phyloP scores from a whole-genome alignment of 1,284 basidiomycete species.

The Porogramme epimiltina region DNA sequence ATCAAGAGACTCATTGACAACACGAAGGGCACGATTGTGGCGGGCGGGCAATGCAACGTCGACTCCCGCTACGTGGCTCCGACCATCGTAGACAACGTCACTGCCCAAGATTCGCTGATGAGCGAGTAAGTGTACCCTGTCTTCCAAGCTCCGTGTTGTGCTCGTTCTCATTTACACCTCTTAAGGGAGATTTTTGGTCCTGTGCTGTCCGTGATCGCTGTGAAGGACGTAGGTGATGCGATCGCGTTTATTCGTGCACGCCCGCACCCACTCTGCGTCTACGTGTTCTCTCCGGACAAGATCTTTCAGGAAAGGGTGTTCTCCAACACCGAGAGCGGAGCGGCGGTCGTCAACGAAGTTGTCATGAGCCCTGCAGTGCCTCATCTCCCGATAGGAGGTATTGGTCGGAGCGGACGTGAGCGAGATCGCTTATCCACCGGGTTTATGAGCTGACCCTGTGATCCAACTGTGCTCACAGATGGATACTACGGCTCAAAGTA shows the following conservation, averaged over 20 bases:
- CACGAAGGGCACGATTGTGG: conserved; percentile 69
- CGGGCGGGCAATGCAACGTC: conserved; percentile 69
- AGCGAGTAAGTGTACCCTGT: conserved; percentile 53
- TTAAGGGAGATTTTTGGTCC: conserved; percentile 35
- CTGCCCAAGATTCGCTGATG: conserved; percentile 69
- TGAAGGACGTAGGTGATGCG: conserved; percentile 71
- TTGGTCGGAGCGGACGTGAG: conserved; percentile 70
- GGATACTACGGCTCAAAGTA: conserved; percentile 66
- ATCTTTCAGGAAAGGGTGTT: conserved; percentile 41
- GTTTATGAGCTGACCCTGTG: not conserved
- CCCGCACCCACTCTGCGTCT: conserved; percentile 73
- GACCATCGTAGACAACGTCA: conserved; percentile 64
- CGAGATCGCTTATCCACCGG: not conserved
- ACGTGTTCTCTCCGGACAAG: conserved; percentile 33
- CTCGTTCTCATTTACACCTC: not conserved
- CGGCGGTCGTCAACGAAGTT: conserved; percentile 59
- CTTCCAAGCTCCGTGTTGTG: not conserved
- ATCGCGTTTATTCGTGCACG: conserved; percentile 48
- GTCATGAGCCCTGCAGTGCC: conserved; percentile 53
- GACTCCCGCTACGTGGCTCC: conserved; percentile 60
- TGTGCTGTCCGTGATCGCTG: conserved; percentile 71
- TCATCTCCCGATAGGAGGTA: conserved; percentile 69
- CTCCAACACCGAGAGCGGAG: conserved; percentile 63
- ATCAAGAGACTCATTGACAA: conserved; percentile 61
- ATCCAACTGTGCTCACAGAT: conserved; percentile 35